A percentile compares a stretch with the other conserved stretches of the same genome.
phyloP scores from a whole-genome alignment of 805 yeast genomes.

The Candida namnaoensis region DNA sequence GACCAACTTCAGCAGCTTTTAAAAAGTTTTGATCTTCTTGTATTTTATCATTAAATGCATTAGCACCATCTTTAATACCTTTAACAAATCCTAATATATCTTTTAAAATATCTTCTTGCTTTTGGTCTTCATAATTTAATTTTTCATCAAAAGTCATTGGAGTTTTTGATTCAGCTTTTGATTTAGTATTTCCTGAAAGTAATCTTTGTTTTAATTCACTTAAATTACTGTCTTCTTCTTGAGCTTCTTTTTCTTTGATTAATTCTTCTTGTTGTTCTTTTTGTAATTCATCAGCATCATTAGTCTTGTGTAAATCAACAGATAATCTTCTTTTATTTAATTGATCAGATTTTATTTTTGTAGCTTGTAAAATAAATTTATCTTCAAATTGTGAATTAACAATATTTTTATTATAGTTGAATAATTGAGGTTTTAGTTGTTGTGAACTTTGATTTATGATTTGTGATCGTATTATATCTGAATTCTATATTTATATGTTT shows the following conservation, averaged over 20 bases:
- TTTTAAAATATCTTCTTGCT: constrained; percentile 26
- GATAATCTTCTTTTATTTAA: constrained; percentile 10
- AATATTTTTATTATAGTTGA: constrained; percentile 1
- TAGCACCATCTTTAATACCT: constrained; percentile 28
- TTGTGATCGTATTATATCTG: neutral
- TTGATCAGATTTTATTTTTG: constrained; percentile 2
- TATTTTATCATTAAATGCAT: constrained; percentile 29
- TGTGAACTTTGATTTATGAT: neutral
- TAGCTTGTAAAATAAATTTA: constrained; percentile 3
- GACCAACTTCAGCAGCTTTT: constrained; percentile 32
- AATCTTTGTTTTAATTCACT: constrained; percentile 23
- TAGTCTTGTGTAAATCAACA: constrained; percentile 7
- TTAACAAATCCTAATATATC: constrained; percentile 29
- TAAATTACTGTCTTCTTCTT: constrained; percentile 19
- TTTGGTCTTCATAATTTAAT: constrained; percentile 24
- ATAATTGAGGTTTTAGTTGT: neutral
- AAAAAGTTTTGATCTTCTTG: constrained; percentile 27
- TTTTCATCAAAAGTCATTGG: constrained; percentile 21
- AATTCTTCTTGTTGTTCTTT: neutral
- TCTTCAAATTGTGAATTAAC: constrained; percentile 5
- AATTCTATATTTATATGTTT: neutral
- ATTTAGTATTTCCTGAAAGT: constrained; percentile 14
- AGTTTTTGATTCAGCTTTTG: constrained; percentile 1
- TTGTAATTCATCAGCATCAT: constrained; percentile 2
- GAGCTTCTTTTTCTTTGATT: neutral